A percentile compares a stretch with the other conserved stretches of the same genome.
phyloP scores from a whole-genome alignment of 768 basidiomycete species.

The Hebeloma cylindrosporum region DNA sequence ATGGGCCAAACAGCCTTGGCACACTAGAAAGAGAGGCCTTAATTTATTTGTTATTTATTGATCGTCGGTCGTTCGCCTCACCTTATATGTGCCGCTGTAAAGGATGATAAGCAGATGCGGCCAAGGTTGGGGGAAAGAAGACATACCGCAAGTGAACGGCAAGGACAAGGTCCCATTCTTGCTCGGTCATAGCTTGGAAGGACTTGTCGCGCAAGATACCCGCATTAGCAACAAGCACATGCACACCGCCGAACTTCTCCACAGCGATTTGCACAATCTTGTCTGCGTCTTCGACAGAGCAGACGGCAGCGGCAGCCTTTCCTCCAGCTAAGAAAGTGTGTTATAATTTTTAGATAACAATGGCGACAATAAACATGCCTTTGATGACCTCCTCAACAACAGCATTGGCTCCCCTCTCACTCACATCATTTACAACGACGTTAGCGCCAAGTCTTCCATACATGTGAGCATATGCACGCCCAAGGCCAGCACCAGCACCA shows the following conservation, averaged over 20 bases:
- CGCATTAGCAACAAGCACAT: slow-evolving; percentile 89
- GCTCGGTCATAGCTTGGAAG: slow-evolving; percentile 83
- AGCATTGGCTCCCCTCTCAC: slow-evolving; percentile 74
- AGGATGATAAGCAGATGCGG: slow-evolving; percentile 7
- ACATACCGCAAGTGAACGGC: slow-evolving; percentile 75
- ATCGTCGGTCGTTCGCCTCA: slow-evolving; percentile 28
- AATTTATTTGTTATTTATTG: too few species aligned
- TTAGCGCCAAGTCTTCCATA: slow-evolving; percentile 93
- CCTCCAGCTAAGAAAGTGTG: slow-evolving; percentile 64
- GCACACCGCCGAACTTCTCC: slow-evolving; percentile 84
- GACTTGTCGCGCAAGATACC: slow-evolving; percentile 94
- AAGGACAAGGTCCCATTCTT: slow-evolving; percentile 93
- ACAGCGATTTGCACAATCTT: slow-evolving; percentile 83
- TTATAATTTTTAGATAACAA: background rate
- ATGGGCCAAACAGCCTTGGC: slow-evolving; percentile 94
- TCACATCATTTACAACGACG: slow-evolving; percentile 95
- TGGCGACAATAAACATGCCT: slow-evolving; percentile 43
- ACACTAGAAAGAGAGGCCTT: too few species aligned
- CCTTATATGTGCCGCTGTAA: slow-evolving; percentile 82
- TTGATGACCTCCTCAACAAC: slow-evolving; percentile 88
- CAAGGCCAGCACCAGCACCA: slow-evolving; percentile 93
- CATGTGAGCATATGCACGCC: slow-evolving; percentile 89
- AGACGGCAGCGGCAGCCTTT: slow-evolving; percentile 79
- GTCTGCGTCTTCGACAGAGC: slow-evolving; percentile 91
- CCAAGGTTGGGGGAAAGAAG: background rate